Evolutionary conservation across 495 filamentous ascomycete species (phyloP), one percentile per base, ranked within the genome.

Genomic region (Mytilinidion resinicola): DNA sequence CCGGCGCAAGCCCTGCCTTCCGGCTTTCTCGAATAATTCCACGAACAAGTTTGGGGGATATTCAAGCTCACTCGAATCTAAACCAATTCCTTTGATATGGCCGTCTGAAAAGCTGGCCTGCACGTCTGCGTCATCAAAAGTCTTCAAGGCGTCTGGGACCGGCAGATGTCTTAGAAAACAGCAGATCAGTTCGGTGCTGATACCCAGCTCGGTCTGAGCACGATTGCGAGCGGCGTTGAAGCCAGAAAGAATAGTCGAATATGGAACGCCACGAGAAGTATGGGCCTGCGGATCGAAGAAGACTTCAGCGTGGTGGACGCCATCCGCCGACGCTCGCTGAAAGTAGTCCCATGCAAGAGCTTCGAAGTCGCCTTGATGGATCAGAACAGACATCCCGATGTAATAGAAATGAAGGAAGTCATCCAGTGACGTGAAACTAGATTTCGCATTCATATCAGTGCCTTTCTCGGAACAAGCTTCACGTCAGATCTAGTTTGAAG

Each of bases 231-330:
- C 87, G 8, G 73, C 72, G 11, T 67, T 69, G 62, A 88, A 82
- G 0, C 86, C 86, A 3, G 57, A 57, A 0, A 90, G 72, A 20
- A 90, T 76, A 8, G 81, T 84, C 1, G 72, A 57, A 62, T 85
- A 84, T 11, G 74, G n/a, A 9, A 92, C 69, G 12, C 82, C 82
- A 20, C 87, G 78, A n/a, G 68, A 66, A 12, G 78, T 75, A 67
- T 92, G 87, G 4, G 85, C 85, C 62, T 91, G 86, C 8, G 87
- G 87, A 67, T 90, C 87, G 73, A 90, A 90, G 73, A 89, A 90
- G 51, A 89, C 79, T 63, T 92, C 88, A 2, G 85, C 85, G 59
- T 91, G 87, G 37, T 81, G 76, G 8, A 90, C 85, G 51, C 82
- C 82, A 61, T 87, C 82, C 0, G 72, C 66, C 53, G 84, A 76